Evolutionary conservation across 1,284 basidiomycete species (phyloP).

Genomic region (Tilletia setariae): DNA sequence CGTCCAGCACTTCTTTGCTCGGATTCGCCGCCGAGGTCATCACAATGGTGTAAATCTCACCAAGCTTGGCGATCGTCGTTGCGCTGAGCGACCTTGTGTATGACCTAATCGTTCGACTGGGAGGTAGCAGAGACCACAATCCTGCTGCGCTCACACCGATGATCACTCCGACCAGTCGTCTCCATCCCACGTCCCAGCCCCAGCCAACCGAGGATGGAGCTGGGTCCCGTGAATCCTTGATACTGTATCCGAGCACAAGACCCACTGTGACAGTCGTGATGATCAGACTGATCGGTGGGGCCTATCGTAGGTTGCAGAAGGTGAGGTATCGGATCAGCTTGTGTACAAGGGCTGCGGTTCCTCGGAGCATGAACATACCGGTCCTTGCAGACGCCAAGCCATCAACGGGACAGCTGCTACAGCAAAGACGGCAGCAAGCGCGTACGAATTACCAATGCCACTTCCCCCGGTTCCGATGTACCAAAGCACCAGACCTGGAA

Average conservation of each 20-base stretch:
- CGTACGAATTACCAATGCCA: constrained; percentile 63
- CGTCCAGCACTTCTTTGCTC: constrained; percentile 6
- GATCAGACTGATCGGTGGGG: constrained; percentile 67
- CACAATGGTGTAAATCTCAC: constrained; percentile 56
- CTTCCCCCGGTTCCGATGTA: constrained; percentile 62
- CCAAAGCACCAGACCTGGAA: constrained; percentile 70
- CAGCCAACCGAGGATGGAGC: constrained; percentile 44
- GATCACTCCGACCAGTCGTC: constrained; percentile 54
- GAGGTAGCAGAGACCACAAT: constrained; percentile 52
- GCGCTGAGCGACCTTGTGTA: constrained; percentile 57
- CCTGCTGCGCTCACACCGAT: constrained; percentile 50
- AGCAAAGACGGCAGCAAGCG: constrained; percentile 67
- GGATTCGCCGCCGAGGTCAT: constrained; percentile 48
- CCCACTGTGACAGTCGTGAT: constrained; percentile 71
- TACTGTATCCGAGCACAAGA: constrained; percentile 43
- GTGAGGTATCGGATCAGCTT: too few relatives aligned
- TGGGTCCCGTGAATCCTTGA: constrained; percentile 42
- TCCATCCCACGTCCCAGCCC: constrained; percentile 59
- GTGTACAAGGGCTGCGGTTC: too few relatives aligned
- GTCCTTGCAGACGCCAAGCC: constrained; percentile 68
- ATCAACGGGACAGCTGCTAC: constrained; percentile 66
- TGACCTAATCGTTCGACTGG: constrained; percentile 53
- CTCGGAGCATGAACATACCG: constrained; percentile 57
- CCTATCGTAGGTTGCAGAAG: too few relatives aligned
- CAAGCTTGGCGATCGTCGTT: constrained; percentile 54